phyloP scores from a whole-genome alignment of 176 grass and related monocot genomes.

The Hsuehochloa calcarea region DNA sequence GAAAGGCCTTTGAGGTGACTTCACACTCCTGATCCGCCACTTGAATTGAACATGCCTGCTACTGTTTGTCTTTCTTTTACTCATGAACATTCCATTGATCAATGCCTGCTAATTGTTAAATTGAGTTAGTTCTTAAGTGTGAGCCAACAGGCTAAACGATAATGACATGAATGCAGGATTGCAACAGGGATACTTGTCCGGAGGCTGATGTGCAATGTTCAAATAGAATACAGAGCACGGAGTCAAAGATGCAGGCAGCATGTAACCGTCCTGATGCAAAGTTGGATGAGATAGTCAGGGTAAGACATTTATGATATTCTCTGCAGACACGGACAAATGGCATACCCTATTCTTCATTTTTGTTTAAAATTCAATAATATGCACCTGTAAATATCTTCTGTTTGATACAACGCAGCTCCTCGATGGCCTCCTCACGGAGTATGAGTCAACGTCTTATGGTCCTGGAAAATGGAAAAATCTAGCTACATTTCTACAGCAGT shows the following conservation, averaged over 20 bases:
- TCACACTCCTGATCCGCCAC: not conserved
- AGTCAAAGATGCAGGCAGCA: conserved; percentile 61
- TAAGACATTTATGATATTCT: conserved; percentile 32
- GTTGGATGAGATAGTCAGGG: conserved; percentile 73
- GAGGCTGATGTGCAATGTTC: conserved; percentile 89
- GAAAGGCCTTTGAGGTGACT: conserved; percentile 79
- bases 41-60: not conserved
- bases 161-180: conserved; percentile 57
- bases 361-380: not conserved
- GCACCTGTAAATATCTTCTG: not conserved
- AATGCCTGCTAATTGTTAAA: not conserved
- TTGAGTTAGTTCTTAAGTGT: not conserved
- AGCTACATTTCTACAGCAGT: conserved; percentile 71
- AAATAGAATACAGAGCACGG: conserved; percentile 74
- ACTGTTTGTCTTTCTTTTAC: not conserved
- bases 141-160: not conserved
- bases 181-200: conserved; percentile 82
- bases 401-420: conserved; percentile 59
- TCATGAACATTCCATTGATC: not conserved
- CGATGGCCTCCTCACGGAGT: conserved; percentile 62
- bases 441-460: conserved; percentile 74
- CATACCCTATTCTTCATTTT: conserved; percentile 1
- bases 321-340: not conserved
- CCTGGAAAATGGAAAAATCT: conserved; percentile 83
- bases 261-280: conserved; percentile 78